Evolutionary conservation across 2,329 filamentous ascomycete species (phyloP), one percentile per base, ranked within the genome.

Genomic region (Trichophyton schoenleinii): DNA sequence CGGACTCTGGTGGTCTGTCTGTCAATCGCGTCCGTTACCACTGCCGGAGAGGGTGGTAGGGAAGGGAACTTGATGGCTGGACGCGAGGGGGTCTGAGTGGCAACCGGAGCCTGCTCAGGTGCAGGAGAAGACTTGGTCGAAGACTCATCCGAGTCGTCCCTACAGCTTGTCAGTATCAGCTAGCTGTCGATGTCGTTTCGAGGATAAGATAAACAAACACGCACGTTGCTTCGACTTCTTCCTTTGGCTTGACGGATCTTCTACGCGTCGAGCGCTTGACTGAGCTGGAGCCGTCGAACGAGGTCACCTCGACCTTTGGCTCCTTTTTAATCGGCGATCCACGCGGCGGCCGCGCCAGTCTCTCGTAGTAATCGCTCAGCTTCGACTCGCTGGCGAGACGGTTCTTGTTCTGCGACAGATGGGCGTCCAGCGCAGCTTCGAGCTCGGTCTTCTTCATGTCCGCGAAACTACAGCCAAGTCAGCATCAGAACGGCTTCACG

Each of bases 21-120:
- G 75, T 94, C 91, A 71, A 95, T 85, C 64, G 83, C 85, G 66
- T 87, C 80, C 44, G 87, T 88, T 41, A 95, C 85, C 63, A 87
- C 84, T 46, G 88, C 86, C 4, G 91, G 91, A 1, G 89, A 91
- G 7, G 89, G 85, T 22, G 89, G 89, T 59, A 95, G 79, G n/a
- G 86, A 83, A 59, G 83, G 85, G 62, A 77, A 73, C 3, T 76
- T 70, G 8, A 79, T 71, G 44, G 74, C 72, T n/a, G 74, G 75
- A n/a, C 75, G 73, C 6, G 71, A 70, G 31, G 75, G 64, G 8
- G 66, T 68, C 68, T 67, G 63, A n/a, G 61, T 44, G 0, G 60
- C 49, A 36, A 31, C 74, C 22, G 60, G 49, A 6, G 60, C 25
- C n/a, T 25, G 74, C 77, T 15, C 81, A 78, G 60, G 80, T 80